phyloP scores from a whole-genome alignment of 495 filamentous ascomycete genomes.

The Lophium mytilinum region DNA sequence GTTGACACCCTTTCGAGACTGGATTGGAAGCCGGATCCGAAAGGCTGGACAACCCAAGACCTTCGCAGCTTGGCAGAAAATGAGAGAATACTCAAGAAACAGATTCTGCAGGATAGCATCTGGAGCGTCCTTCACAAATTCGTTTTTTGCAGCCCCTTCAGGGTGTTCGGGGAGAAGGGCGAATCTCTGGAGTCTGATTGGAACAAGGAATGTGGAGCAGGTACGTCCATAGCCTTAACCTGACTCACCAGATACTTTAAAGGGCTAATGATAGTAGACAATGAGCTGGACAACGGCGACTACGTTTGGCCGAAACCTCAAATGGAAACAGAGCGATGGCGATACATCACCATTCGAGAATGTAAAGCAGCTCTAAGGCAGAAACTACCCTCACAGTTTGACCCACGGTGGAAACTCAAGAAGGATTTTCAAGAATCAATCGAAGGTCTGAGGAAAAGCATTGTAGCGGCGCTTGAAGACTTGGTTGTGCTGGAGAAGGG shows the following conservation, averaged over 20 bases:
- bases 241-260: neutral
- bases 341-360: slow-evolving; percentile 3
- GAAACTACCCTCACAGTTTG: neutral
- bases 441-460: neutral
- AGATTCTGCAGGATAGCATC: slow-evolving; percentile 14
- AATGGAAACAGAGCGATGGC: slow-evolving; percentile 6
- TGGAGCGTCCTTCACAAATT: slow-evolving; percentile 7
- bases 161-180: slow-evolving; percentile 11
- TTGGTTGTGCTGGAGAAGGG: slow-evolving; percentile 1
- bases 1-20: slow-evolving; percentile 7
- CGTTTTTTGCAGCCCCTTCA: slow-evolving; percentile 17
- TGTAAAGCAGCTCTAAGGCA: slow-evolving; percentile 2
- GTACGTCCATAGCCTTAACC: neutral
- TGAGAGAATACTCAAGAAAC: slow-evolving; percentile 5
- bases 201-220: slow-evolving; percentile 10
- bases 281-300: neutral
- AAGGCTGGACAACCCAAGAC: slow-evolving; percentile 2
- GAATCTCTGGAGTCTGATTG: slow-evolving; percentile 4
- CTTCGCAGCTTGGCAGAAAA: neutral
- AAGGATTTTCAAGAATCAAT: neutral
- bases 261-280: neutral
- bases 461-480: neutral
- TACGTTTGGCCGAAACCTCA: slow-evolving; percentile 5
- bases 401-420: neutral
- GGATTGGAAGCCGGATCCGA: slow-evolving; percentile 2